Evolutionary conservation across 1,139 yeast genomes (phyloP), one percentile per base, ranked within the genome.

Genomic region (Taphrina betulina): DNA sequence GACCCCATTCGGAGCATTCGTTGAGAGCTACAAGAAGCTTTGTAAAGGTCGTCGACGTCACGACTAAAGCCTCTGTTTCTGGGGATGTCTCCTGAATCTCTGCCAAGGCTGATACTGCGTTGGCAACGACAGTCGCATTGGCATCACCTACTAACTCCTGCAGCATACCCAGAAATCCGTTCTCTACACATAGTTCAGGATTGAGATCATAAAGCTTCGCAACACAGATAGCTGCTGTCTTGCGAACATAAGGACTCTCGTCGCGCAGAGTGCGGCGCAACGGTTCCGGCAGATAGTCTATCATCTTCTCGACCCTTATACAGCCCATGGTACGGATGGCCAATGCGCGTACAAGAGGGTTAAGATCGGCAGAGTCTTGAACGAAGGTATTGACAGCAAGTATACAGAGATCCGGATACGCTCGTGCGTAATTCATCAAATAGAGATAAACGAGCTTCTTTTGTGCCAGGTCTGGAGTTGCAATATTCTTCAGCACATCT

Each of bases 311-410:
- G 24, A 94, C 98, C 46, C 98, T 75, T 55, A 94, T 89, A 73
- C 97, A 92, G 0, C 98, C 97, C 99, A 94, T 94, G 10, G 99
- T 94, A 67, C 98, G 79, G 60, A 94, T 90, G 0, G 99, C 97
- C 70, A 94, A 78, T 0, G 98, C 96, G 58, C 98, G 78, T 29
- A 94, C 90, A 66, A 94, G 76, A 1, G 99, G 99, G 67, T 94
- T 94, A 43, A 96, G 95, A 68, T 92, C 98, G 68, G 88, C 95
- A 1, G 96, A 83, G 71, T 94, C 99, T 66, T 72, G 75, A 26
- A 94, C 96, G 77, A 94, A 94, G 1, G 99, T 94, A 69, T 94
- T 94, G 55, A 94, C 97, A 1, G 97, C 99, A 65, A 94, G 76
- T 63, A 94, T 89, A 68, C 95, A 89, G 61, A 94, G 77, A 71